Evolutionary conservation across 2,329 filamentous ascomycete species (phyloP).

Genomic region (Tolypocladium amazonense): DNA sequence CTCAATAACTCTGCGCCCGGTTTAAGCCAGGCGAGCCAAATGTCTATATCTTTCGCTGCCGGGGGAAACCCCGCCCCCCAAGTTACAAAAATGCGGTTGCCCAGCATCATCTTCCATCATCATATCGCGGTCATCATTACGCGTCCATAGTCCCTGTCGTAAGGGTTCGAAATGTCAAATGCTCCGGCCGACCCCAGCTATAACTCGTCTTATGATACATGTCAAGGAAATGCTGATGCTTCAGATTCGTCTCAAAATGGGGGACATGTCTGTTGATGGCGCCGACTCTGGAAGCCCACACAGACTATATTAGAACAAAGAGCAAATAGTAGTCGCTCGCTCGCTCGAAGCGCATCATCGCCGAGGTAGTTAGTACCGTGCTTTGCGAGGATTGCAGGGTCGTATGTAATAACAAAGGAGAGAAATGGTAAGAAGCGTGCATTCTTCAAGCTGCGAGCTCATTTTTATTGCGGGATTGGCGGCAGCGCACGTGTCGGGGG

Average conservation of each 20-base stretch:
- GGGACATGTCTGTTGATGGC: not conserved
- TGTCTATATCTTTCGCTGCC: not conserved
- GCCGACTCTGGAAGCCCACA: not conserved
- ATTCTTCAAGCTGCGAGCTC: not conserved
- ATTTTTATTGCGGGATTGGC: conserved; percentile 32
- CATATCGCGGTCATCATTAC: not conserved
- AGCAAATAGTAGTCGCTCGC: not conserved
- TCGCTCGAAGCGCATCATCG: not conserved
- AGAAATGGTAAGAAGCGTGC: not conserved
- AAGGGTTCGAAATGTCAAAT: not conserved
- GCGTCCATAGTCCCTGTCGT: not conserved
- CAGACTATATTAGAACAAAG: not conserved
- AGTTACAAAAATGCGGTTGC: not conserved
- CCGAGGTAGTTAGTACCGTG: not conserved
- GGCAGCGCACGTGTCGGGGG: conserved; percentile 45
- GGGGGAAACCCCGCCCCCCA: not conserved
- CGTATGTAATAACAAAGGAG: not conserved
- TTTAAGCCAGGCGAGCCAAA: not conserved
- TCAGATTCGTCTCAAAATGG: not conserved
- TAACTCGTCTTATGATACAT: not conserved
- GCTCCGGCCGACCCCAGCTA: not conserved
- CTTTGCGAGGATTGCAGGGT: not conserved
- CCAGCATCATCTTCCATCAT: not conserved
- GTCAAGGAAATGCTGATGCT: not conserved
- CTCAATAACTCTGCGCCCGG: not conserved